phyloP scores from a whole-genome alignment of 768 basidiomycete species.

The Auriculariales sp. region DNA sequence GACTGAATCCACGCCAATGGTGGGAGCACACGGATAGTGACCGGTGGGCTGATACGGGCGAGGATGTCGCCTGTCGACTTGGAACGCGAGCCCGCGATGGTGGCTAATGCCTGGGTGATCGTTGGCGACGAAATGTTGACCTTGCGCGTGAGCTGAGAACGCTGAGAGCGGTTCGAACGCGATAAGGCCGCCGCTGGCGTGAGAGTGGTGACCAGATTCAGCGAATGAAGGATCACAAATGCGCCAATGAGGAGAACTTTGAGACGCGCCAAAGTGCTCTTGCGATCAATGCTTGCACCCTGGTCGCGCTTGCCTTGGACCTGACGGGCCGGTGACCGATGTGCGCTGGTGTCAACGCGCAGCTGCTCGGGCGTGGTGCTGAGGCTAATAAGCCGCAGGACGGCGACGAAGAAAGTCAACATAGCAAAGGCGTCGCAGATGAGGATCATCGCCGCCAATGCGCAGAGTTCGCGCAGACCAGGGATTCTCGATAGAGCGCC shows the following conservation, averaged over 20 bases:
- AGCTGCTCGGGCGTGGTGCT: neutral
- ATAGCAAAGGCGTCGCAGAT: conserved; percentile 77
- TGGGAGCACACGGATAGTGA: conserved; percentile 37
- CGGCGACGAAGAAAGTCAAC: conserved; percentile 78
- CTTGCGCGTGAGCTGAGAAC: conserved; percentile 19
- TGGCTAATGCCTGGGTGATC: conserved; percentile 41
- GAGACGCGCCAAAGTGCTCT: conserved; percentile 50
- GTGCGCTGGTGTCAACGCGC: neutral
- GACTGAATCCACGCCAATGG: conserved; percentile 3
- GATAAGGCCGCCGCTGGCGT: conserved; percentile 47
- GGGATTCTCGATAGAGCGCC: conserved; percentile 80
- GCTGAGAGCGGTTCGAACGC: conserved; percentile 20
- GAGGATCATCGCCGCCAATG: conserved; percentile 80
- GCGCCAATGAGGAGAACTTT: conserved; percentile 85
- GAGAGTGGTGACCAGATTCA: conserved; percentile 87
- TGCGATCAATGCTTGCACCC: conserved; percentile 17
- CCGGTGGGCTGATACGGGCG: conserved; percentile 47
- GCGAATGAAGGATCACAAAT: conserved; percentile 80
- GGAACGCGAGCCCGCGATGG: conserved; percentile 29
- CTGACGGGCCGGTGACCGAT: neutral
- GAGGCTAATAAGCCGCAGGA: conserved; percentile 72
- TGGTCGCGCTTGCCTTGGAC: conserved; percentile 26
- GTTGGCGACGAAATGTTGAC: conserved; percentile 58
- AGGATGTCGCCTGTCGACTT: conserved; percentile 25
- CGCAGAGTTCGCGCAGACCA: conserved; percentile 87